These are phyloP conservation scores for Abrus pulchellus DNA, from an alignment of 306 rosid species.

Conservation along the genomic window DNA sequence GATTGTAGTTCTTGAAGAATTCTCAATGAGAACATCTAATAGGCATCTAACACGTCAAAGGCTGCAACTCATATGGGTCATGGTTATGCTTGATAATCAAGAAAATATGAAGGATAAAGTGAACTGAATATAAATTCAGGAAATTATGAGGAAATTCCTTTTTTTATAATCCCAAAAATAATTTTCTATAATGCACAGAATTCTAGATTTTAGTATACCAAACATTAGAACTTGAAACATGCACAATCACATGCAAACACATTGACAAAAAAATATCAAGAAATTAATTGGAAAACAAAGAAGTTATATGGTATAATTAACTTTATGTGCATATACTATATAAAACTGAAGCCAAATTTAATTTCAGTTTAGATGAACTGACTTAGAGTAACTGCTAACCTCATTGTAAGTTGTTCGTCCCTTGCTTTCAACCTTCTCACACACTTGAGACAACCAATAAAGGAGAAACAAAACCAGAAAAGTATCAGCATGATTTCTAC, in stretches of 20 bases:
- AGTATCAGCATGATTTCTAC: conserved; percentile 1
- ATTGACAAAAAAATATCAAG: background rate
- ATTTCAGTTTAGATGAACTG: conserved; percentile 16
- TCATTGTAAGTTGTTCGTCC: conserved; percentile 97
- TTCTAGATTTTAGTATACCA: no score
- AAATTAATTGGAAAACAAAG: background rate
- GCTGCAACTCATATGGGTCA: background rate
- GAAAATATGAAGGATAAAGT: background rate
- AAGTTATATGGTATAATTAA: background rate
- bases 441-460: conserved; percentile 64
- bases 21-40: conserved; percentile 6
- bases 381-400: conserved; percentile 61
- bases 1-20: conserved; percentile 20
- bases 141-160: no score
- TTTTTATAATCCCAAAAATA: background rate
- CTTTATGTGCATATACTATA: background rate
- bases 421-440: conserved; percentile 99
- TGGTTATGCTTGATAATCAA: conserved; percentile 23
- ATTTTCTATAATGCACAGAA: background rate
- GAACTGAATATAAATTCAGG: no score
- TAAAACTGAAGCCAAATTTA: background rate
- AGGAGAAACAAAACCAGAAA: conserved; percentile 43
- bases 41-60: conserved; percentile 22
- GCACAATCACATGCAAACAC: background rate
- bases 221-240: no score